Base-by-base conservation (phyloP, 2,329 filamentous ascomycete species). In the Penicillium concentricum region DNA sequence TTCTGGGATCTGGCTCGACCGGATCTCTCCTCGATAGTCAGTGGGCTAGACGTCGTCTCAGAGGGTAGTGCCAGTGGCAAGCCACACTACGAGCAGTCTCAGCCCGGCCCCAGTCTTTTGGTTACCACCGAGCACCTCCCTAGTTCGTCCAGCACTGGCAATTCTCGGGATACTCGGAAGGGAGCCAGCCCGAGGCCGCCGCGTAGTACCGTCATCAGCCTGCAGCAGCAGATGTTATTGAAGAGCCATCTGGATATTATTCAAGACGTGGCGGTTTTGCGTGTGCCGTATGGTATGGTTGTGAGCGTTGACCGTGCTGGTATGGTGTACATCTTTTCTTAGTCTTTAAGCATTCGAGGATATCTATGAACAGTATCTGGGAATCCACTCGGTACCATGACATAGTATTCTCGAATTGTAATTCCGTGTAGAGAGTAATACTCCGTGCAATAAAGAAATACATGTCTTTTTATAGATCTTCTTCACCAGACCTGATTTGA, bases 241-340 rank as follows among this genome's bases (percentile, higher is more conserved):
- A 89, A 87, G 71, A 91, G 88, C 57, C 94, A 99, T 76, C 74
- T 97, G 67, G 94, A 99, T 75, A 87, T 87, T 4, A 87, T 99
- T 57, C 84, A 90, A 68, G 93, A 97, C 76, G 87, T 97, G 64
- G 89, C 89, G n/a, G 78, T 97, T 69, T 74, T 99, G 64, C 91
- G 97, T 78, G 82, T 85, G 62, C 94, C 94, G 24, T 97, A 96
- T 73, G 89, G 89, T 5, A 97, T 97, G 91, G 89, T 92, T 34
- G 82, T 97, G 48, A 95, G 90, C 63, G 92, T 89, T 52, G 94
- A 99, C 79, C 82, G 93, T 66, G 90, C 88, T 38, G 94, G 94
- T 0, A 87, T 93, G 72, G 86, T 97, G 44, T 96, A 94, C 80
- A 87, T 97, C 51, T 96, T 72, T 83, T 84, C 70, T 87, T 54